These are phyloP conservation scores for Pythium aristosporum DNA, from an alignment of 352 stramenopile species.

Conservation along the genomic window DNA sequence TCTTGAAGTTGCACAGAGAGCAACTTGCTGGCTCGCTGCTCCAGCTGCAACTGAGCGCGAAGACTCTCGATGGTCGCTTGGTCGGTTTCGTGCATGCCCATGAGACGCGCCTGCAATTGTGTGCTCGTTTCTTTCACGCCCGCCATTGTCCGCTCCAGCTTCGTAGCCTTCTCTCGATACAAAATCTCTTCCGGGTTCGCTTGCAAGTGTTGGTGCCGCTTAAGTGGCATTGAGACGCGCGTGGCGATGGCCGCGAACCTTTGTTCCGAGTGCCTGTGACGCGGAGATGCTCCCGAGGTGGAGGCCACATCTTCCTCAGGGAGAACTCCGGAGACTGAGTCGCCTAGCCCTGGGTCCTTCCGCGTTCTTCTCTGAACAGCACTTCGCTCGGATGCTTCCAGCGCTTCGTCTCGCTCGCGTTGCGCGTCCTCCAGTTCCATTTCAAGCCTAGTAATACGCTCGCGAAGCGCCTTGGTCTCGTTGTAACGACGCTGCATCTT, in stretches of 20 bases:
- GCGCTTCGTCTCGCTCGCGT: constrained; percentile 40
- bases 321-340: not conserved
- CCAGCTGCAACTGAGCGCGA: constrained; percentile 50
- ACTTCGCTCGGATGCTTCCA: constrained; percentile 15
- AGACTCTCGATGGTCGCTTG: constrained; percentile 36
- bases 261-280: not conserved
- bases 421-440: constrained; percentile 35
- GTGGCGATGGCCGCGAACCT: constrained; percentile 13
- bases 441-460: constrained; percentile 48
- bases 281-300: not conserved
- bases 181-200: constrained; percentile 35
- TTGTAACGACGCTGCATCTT: constrained; percentile 76
- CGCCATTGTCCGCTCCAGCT: constrained; percentile 52
- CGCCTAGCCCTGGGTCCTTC: constrained; percentile 2
- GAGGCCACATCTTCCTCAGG: not conserved
- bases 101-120: constrained; percentile 33
- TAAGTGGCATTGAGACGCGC: constrained; percentile 16
- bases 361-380: constrained; percentile 1
- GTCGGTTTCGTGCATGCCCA: constrained; percentile 31
- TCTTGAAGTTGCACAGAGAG: constrained; percentile 57
- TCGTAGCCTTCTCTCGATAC: constrained; percentile 52
- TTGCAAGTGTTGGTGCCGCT: constrained; percentile 11
- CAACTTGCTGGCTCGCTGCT: constrained; percentile 45
- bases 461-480: constrained; percentile 52
- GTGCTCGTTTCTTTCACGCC: constrained; percentile 40